Base-by-base conservation (phyloP, 1,139 yeast species). In the Sugiyamaella xylanicola region DNA sequence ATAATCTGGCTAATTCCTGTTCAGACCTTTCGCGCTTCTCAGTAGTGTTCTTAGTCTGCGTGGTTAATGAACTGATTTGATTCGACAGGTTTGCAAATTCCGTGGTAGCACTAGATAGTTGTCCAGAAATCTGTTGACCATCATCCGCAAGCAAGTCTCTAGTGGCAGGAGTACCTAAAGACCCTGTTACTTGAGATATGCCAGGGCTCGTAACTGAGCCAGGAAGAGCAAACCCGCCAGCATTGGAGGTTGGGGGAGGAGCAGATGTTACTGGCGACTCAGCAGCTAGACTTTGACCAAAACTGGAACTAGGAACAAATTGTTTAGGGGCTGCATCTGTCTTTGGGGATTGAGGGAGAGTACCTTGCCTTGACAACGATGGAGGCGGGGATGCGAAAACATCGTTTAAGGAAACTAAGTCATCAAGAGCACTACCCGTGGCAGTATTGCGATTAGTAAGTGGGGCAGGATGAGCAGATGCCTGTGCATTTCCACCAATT, bases 81-180 rank as follows among this genome's bases (percentile, higher is more conserved):
- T 86, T 89, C 1, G 95, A 87, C 49, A 87, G 78, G 64, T 92
- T 90, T 16, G 96, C 97, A 70, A 89, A 80, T 63, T 90, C 97
- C 2, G 93, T 82, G 15, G 95, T 84, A 2, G 95, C 92, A 60
- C 82, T 82, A 0, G 95, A 84, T 50, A 90, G 75, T 66, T 86
- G 84, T 22, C 85, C 83, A 0, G 90, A 81, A 3, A 83, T 77
- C 53, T 79, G 85, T 1, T 80, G 75, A 47, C 69, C 74, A 1
- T 78, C 66, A 59, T 83, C 87, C 0, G 86, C 84, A 53, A 82
- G 73, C 48, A 83, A 70, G 59, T 84, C 89, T 51, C 73, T 74
- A 61, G 80, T 80, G 46, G 22, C n/a, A 42, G 60, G 56, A 49
- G 58, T 37, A 2, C 59, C 49, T 2, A 56, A 25, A 2, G 59